Evolutionary conservation across 2,329 filamentous ascomycete species (phyloP), one percentile per base, ranked within the genome.

Genomic region (Diplodia sapinea): DNA sequence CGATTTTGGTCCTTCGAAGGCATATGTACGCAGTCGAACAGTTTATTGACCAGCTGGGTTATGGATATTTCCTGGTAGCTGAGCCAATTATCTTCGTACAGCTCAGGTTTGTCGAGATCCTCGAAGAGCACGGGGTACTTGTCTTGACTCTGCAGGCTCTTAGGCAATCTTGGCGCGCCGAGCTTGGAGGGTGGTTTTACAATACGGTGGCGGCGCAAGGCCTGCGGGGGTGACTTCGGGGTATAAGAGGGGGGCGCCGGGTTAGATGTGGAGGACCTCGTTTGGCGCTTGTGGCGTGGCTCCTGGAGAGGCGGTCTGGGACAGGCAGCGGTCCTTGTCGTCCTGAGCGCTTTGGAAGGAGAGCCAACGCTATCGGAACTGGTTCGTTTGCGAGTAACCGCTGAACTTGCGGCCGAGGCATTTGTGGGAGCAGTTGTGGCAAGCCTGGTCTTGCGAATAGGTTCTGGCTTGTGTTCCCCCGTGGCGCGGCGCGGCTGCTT

Each of bases 41-140:
- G 76, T 15, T 79, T 79, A 73, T 89, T 90, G 56, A 87, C 74
- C 7, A 89, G 78, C 72, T 89, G 87, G 0, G 86, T 86, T 54
- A 89, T 83, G 47, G 86, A 84, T 26, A 85, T 78, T 72, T 89
- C 87, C 72, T 89, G 87, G 69, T 89, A 84, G 13, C 79, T 81
- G 47, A 89, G 83, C 87, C 87, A 89, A 67, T 84, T 81, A 55
- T 89, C 86, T 72, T 89, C 87, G 73, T 89, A 89, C 70, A 89
- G 79, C 65, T 84, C 81, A n/a, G 86, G 82, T 57, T 84, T 83
- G 2, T 79, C 77, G 31, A 89, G 79, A 70, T 87, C 82, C 68
- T 88, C 85, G 0, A 75, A 72, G 4, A 89, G 76, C 4, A 87
- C 75, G 1, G 85, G 84, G 72, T 86, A 88, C 59, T 81, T 77